Base-by-base conservation (phyloP, 2,329 filamentous ascomycete genomes). In the Exophiala phaeomuriformis region DNA sequence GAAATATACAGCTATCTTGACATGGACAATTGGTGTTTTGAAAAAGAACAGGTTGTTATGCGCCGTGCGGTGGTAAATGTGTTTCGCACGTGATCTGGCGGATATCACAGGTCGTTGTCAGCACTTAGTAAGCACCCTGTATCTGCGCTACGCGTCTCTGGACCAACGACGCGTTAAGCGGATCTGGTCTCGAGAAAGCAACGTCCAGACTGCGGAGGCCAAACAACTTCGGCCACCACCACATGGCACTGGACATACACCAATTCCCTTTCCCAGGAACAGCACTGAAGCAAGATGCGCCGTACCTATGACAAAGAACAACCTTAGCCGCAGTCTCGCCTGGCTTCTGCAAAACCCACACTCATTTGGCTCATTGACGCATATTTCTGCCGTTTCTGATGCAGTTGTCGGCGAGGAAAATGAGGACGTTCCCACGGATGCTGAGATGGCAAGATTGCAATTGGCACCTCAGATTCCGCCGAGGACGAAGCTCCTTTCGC, bases 301-400 rank as follows among this genome's bases (percentile, higher is more conserved):
- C 54, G 51, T 41, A 69, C 68, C 66, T 69, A 76, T 76, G 74
- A 75, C 74, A 66, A 74, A 68, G 63, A 69, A 73, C 65, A 76
- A 76, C 61, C 59, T 76, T 49, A 63, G 64, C 49, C 61, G 65
- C 61, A 72, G 74, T 65, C 67, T 76, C 53, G 65, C 69, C 66
- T 76, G 74, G 74, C 70, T 76, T 53, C 59, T 76, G 59, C 67
- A 59, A 47, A 52, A 59, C 66, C 53, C 69, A 67, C 66, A 68
- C 67, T 62, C 67, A 46, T 57, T 61, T 57, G 56, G 53, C 39
- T 51, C 47, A 39, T 51, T 62, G 36, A 53, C 57, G 29, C 59
- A 62, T 44, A 52, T 61, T 41, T 54, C 55, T 49, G 40, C 48
- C 41, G 49, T 51, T 33, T 39, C 39, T 49, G 45, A 52, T 31